Percentiles rank a stretch among this genome's conserved stretches.
These are phyloP conservation scores for Nitzschia sp. DNA, from an alignment of 108 stramenopile species.

Conservation along the genomic window DNA sequence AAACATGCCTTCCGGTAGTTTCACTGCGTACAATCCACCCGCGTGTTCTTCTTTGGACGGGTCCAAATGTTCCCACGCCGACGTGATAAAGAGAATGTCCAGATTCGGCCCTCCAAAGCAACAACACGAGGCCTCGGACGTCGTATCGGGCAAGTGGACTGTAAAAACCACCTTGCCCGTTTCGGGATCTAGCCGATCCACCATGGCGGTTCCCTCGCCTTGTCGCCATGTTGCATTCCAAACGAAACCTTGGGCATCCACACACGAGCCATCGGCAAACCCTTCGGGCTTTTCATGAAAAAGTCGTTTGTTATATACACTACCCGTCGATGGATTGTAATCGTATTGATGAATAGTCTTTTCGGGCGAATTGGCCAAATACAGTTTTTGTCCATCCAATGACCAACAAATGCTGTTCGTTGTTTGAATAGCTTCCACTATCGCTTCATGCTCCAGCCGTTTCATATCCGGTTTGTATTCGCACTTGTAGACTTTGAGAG, in stretches of 20 bases:
- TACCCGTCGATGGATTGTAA: conserved; percentile 31
- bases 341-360: conserved; percentile 27
- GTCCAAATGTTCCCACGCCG: conserved; percentile 33
- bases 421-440: conserved; percentile 36
- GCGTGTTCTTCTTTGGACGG: conserved; percentile 35
- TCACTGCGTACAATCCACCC: conserved; percentile 49
- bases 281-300: conserved; percentile 28
- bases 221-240: conserved; percentile 57
- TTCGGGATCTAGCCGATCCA: conserved; percentile 41
- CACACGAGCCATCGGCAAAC: conserved; percentile 51
- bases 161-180: conserved; percentile 45
- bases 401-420: conserved; percentile 49
- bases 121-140: conserved; percentile 51
- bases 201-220: conserved; percentile 35
- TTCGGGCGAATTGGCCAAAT: conserved; percentile 50
- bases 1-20: conserved; percentile 29
- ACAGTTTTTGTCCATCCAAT: conserved; percentile 36
- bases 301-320: conserved; percentile 8
- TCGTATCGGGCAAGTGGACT: conserved; percentile 41
- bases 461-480: conserved; percentile 6
- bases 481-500: conserved; percentile 52
- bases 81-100: conserved; percentile 50
- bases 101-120: conserved; percentile 53
- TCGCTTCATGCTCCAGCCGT: conserved; percentile 25
- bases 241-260: conserved; percentile 47